Percentiles rank a stretch among this genome's conserved stretches.
phyloP scores from a whole-genome alignment of 2,329 filamentous ascomycete genomes.

The Cadophora sp. region DNA sequence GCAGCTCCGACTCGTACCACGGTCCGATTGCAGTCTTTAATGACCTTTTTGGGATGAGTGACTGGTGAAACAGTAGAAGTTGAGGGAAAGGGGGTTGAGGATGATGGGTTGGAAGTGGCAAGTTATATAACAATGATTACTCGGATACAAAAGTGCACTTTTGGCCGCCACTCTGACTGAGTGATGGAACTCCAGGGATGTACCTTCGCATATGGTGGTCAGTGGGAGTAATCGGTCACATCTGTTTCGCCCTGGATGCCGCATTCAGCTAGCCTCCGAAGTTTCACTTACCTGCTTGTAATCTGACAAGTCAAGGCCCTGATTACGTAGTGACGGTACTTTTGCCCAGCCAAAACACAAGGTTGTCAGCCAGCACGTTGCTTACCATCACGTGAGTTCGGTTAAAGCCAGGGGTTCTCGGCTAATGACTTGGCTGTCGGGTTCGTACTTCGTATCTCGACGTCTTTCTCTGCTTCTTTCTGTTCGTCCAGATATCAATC shows the following conservation, averaged over 20 bases:
- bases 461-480: background rate
- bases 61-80: background rate
- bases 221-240: background rate
- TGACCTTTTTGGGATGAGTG: background rate
- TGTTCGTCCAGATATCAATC: background rate
- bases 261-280: background rate
- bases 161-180: background rate
- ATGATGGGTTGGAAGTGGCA: background rate
- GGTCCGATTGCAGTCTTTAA: conserved; percentile 1
- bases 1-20: background rate
- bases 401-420: background rate
- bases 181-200: background rate
- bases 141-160: conserved; percentile 9
- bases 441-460: background rate
- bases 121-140: background rate
- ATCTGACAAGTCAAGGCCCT: conserved; percentile 1
- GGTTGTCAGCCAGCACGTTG: conserved; percentile 11
- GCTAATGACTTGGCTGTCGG: background rate
- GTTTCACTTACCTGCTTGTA: background rate
- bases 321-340: conserved; percentile 1
- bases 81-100: background rate
- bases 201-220: background rate
- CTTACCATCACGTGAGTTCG: conserved; percentile 11
- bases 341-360: background rate
- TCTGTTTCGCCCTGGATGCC: background rate